Evolutionary conservation across 495 filamentous ascomycete genomes (phyloP).

Genomic region (Penicillium riverlandense): DNA sequence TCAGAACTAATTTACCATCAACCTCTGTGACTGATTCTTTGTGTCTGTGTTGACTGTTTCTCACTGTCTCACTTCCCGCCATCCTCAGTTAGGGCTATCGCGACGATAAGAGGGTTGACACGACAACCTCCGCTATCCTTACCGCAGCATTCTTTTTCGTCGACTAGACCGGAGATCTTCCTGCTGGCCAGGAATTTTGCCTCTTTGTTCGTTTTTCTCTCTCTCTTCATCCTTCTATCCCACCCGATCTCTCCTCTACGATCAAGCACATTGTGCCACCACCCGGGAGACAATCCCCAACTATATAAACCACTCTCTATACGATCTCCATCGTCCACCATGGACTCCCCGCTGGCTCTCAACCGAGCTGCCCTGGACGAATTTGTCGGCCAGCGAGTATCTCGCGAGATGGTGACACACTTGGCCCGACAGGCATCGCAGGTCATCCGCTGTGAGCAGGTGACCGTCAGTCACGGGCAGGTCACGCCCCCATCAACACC

Average conservation of each 20-base stretch:
- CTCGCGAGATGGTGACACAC: slow-evolving; percentile 75
- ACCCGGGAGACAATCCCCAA: not conserved
- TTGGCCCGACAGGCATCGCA: slow-evolving; percentile 72
- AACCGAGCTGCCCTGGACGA: slow-evolving; percentile 83
- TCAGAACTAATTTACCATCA: not conserved
- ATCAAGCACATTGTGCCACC: not conserved
- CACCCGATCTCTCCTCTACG: slow-evolving; percentile 2
- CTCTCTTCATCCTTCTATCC: slow-evolving; percentile 5
- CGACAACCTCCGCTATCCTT: slow-evolving; percentile 41
- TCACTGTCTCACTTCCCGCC: slow-evolving; percentile 18
- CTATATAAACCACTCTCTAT: not conserved
- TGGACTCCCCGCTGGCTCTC: slow-evolving; percentile 29
- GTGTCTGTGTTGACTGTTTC: slow-evolving; percentile 7
- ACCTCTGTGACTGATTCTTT: slow-evolving; percentile 1
- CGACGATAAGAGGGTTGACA: slow-evolving; percentile 34
- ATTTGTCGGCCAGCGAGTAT: slow-evolving; percentile 79
- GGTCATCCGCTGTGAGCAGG: slow-evolving; percentile 86
- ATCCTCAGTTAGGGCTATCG: slow-evolving; percentile 28
- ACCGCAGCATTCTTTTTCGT: slow-evolving; percentile 29
- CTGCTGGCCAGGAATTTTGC: slow-evolving; percentile 19
- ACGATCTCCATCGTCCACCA: slow-evolving; percentile 2
- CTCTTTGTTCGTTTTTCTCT: slow-evolving; percentile 1
- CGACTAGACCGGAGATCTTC: slow-evolving; percentile 3
- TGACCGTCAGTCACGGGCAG: slow-evolving; percentile 50
- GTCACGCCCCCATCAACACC: slow-evolving; percentile 63